Percentiles rank a stretch among this genome's conserved stretches.
Evolutionary conservation across 176 grass and related monocot species (phyloP).

Genomic region (Poa annua): DNA sequence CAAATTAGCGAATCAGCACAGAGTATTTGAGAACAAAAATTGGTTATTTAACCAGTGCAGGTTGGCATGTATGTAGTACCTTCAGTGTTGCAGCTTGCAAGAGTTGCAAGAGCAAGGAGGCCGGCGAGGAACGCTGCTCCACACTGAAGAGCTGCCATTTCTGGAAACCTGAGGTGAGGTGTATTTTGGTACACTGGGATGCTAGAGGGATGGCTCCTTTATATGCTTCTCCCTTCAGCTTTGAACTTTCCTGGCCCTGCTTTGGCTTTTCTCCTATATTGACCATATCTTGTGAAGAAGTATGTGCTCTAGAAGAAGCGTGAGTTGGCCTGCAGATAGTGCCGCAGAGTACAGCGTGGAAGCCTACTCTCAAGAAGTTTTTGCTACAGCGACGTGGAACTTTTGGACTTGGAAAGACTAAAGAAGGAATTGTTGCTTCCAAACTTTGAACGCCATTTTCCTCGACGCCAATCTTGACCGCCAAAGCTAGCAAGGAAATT

Average conservation of each 20-base stretch:
- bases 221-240: constrained; percentile 17
- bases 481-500: not conserved
- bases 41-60: not conserved
- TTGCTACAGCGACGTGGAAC: not conserved
- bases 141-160: constrained; percentile 26
- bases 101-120: constrained; percentile 32
- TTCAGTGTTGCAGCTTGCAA: constrained; percentile 51
- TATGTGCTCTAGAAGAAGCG: not conserved
- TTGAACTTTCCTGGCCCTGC: not conserved
- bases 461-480: not conserved
- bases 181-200: not conserved
- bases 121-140: not conserved
- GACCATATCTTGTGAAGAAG: constrained; percentile 28
- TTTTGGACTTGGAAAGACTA: not conserved
- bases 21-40: not conserved
- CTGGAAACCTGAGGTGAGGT: constrained; percentile 12
- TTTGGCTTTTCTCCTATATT: not conserved
- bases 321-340: not conserved
- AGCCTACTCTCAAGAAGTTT: not conserved
- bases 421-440: not conserved
- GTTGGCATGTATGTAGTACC: constrained; percentile 24
- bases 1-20: not conserved
- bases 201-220: not conserved
- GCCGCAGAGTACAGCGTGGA: not conserved
- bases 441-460: not conserved